Evolutionary conservation across 1,139 yeast species (phyloP).

Genomic region (Debaryomyces singareniensis): DNA sequence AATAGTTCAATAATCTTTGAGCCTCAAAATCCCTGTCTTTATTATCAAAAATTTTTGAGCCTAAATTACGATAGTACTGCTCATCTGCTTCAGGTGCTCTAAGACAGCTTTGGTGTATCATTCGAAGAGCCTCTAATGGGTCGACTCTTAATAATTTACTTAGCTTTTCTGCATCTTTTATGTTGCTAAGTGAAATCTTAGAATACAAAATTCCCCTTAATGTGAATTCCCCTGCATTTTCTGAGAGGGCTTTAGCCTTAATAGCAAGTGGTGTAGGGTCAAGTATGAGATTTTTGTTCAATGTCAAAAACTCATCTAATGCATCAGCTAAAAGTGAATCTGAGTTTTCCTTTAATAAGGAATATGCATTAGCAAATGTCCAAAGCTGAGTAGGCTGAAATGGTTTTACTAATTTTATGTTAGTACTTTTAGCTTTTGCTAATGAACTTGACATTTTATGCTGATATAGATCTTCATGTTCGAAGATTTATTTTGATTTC

Average conservation of each 20-base stretch:
- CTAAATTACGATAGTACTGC: slow-evolving; percentile 16
- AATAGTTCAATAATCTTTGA: slow-evolving; percentile 24
- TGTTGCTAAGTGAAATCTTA: slow-evolving; percentile 22
- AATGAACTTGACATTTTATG: slow-evolving; percentile 3
- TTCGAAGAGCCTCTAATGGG: slow-evolving; percentile 37
- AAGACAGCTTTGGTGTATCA: slow-evolving; percentile 34
- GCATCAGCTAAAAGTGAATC: slow-evolving; percentile 33
- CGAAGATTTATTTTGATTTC: slow-evolving; percentile 1
- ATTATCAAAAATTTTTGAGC: slow-evolving; percentile 32
- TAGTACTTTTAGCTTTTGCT: slow-evolving; percentile 1
- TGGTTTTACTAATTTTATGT: slow-evolving; percentile 15
- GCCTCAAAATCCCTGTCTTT: slow-evolving; percentile 24
- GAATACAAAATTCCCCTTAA: slow-evolving; percentile 36
- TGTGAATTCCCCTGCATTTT: slow-evolving; percentile 21
- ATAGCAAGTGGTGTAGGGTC: slow-evolving; percentile 30
- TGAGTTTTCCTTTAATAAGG: slow-evolving; percentile 24
- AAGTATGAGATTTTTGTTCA: slow-evolving; percentile 25
- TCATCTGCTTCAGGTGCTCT: slow-evolving; percentile 28
- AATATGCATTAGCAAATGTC: slow-evolving; percentile 39
- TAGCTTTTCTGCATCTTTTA: slow-evolving; percentile 34
- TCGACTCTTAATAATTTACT: slow-evolving; percentile 29
- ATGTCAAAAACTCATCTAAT: slow-evolving; percentile 38
- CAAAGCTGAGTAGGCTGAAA: slow-evolving; percentile 35
- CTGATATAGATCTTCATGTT: slow-evolving; percentile 1
- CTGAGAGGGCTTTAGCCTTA: slow-evolving; percentile 4